Base-by-base conservation (phyloP, 805 yeast genomes). In the Ogataea chonburiensis region DNA sequence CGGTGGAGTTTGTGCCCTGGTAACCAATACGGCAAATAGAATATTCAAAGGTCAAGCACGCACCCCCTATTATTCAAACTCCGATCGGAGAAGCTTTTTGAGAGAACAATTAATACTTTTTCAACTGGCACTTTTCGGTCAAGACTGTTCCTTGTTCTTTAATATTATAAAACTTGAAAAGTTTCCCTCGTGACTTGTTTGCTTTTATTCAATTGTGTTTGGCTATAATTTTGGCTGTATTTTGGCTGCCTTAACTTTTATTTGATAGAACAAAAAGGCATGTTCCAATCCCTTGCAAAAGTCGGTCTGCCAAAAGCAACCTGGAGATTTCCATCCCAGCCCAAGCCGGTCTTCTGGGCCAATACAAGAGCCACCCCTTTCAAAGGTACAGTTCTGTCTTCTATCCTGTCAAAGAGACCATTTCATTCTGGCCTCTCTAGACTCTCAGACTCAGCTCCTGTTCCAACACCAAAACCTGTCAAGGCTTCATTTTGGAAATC, bases 401-500 rank as follows among this genome's bases (percentile, higher is more conserved):
- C 34, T 17, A 7, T n/a, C 28, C 13, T 17, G 9, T 22, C 17
- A 10, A 15, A 20, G 3, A 28, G 38, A 19, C 38, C 17, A 13
- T 34, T 28, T 19, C 38, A 34, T 14, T 17, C 38, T 11, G 12
- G 28, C 17, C 24, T 28, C 17, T 18, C 23, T 13, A 28, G 28
- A 7, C 17, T 28, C 14, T 10, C 19, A 21, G n/a, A n/a, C n/a
- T n/a, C n/a, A n/a, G n/a, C n/a, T n/a, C n/a, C n/a, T n/a, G n/a
- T n/a, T n/a, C n/a, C 29, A 1, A 18, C 23, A 13, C 27, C 19
- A 10, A 27, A 34, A 19, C 18, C n/a, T 14, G 27, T 10, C 5
- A 34, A 34, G 21, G 6, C 31, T 11, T 29, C 17, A 11, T 37
- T 28, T 50, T 57, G 45, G 48, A 51, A 21, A 47, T 53, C 21